A percentile compares a stretch with the other conserved stretches of the same genome.
Evolutionary conservation across 345 rosid genomes (phyloP).

Genomic region (Psidium friedrichsthalianum): DNA sequence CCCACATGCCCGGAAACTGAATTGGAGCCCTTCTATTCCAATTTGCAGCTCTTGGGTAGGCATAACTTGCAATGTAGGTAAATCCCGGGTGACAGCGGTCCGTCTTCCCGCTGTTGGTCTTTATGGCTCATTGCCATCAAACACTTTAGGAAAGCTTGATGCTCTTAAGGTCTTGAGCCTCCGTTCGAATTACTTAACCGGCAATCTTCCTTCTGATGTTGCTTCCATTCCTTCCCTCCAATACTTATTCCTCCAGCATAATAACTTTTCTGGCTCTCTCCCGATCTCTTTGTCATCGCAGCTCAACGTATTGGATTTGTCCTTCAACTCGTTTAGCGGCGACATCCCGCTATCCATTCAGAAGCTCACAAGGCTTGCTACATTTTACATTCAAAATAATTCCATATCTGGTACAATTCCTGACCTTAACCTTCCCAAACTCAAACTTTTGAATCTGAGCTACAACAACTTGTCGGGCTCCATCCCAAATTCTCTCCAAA

Average conservation of each 20-base stretch:
- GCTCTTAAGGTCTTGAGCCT: slow-evolving; percentile 57
- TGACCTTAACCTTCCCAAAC: slow-evolving; percentile 30
- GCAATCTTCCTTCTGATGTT: slow-evolving; percentile 54
- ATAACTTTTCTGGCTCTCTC: slow-evolving; percentile 47
- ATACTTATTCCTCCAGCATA: slow-evolving; percentile 49
- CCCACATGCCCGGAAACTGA: slow-evolving; percentile 65
- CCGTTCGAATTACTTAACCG: slow-evolving; percentile 55
- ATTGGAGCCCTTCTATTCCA: slow-evolving; percentile 46
- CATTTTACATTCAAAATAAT: slow-evolving; percentile 42
- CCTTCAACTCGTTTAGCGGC: slow-evolving; percentile 57
- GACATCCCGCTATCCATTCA: slow-evolving; percentile 22
- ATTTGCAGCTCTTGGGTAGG: slow-evolving; percentile 66
- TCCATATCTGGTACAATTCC: slow-evolving; percentile 42
- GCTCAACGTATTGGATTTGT: slow-evolving; percentile 49
- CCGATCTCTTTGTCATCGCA: slow-evolving; percentile 23
- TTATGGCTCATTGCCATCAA: slow-evolving; percentile 41
- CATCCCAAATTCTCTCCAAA: slow-evolving; percentile 41
- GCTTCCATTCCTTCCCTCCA: slow-evolving; percentile 47
- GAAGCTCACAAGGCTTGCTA: slow-evolving; percentile 28
- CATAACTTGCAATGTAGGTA: slow-evolving; percentile 30
- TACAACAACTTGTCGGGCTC: slow-evolving; percentile 51
- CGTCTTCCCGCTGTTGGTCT: slow-evolving; percentile 71
- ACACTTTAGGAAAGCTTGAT: slow-evolving; percentile 41
- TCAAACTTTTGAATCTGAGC: slow-evolving; percentile 46
- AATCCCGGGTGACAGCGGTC: slow-evolving; percentile 30